Base-by-base conservation (phyloP, 169 alveolate genomes). In the Miamiensis avidus region DNA sequence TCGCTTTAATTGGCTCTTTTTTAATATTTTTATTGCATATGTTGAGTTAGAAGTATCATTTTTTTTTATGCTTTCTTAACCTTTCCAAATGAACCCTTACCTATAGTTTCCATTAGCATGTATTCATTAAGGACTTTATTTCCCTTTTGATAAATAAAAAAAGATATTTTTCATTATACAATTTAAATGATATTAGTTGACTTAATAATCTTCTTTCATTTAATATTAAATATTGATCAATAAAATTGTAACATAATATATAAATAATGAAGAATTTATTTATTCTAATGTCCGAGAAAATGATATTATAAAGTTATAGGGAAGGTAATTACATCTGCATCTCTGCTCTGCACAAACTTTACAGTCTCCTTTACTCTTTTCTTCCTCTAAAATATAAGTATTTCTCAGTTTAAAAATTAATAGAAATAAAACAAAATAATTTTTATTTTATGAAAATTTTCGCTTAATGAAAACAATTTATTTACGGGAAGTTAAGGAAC, bases 31-130 rank as follows among this genome's bases (percentile, higher is more conserved):
- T 49, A 94, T 81, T 28, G 97, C 97, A 88, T 83, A 87, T 28
- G 34, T 81, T 65, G 89, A 78, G n/a, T 34, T 32, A 30, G 81
- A 29, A 65, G 27, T 28, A 27, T 78, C 83, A 0, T 65, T 33
- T 84, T 87, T 72, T 83, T 84, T 49, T 64, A 74, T 25, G 91
- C 94, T 82, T 92, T 85, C 82, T 93, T 93, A 0, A 95, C 98
- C 89, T 95, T 94, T 0, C 98, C 98, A 83, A 89, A 95, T 1
- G 97, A 89, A 15, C 98, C 98, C 88, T 89, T 89, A 20, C 98
- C 98, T 30, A 95, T 82, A 25, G 91, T 92, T 77, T 90, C 92
- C 49, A 91, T 84, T 65, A 93, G 65, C 25, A 94, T 90, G 86
- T 95, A 95, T 73, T 95, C 91, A 81, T 95, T 94, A 0, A 95